These are phyloP conservation scores for Rhodotorula babjevae DNA, from an alignment of 768 basidiomycete species.

Conservation along the genomic window DNA sequence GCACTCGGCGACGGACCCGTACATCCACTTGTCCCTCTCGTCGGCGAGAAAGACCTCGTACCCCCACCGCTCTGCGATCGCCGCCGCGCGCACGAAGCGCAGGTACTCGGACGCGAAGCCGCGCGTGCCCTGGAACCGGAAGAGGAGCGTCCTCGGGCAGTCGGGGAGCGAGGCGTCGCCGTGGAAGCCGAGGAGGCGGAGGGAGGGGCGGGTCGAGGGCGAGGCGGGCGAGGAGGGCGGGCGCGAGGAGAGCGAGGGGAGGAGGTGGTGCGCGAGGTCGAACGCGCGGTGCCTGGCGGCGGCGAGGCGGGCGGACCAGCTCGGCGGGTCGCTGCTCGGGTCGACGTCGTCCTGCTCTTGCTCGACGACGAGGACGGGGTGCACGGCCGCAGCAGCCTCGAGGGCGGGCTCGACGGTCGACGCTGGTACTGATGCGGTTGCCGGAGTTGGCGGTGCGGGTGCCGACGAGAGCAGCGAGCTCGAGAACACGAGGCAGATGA, in stretches of 20 bases:
- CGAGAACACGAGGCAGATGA: neutral
- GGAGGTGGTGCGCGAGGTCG: neutral
- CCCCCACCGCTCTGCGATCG: neutral
- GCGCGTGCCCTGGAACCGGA: neutral
- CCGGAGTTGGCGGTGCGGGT: no score
- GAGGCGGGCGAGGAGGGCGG: neutral
- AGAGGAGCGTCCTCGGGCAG: neutral
- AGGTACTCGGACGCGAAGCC: neutral
- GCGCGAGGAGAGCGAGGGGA: neutral
- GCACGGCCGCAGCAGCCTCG: no score
- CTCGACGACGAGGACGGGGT: no score
- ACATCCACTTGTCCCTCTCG: neutral
- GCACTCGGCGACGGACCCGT: neutral
- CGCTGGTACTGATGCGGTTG: no score
- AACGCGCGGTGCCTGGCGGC: neutral
- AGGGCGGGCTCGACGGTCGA: no score
- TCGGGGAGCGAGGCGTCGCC: neutral
- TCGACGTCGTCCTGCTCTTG: no score
- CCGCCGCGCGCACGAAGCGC: neutral
- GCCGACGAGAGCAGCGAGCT: neutral
- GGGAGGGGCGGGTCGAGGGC: no score
- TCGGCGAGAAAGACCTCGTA: neutral
- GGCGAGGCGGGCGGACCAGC: neutral
- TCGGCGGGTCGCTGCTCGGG: neutral
- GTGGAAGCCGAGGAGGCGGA: neutral